phyloP scores from a whole-genome alignment of 495 filamentous ascomycete genomes.

The Penicillium soppii region DNA sequence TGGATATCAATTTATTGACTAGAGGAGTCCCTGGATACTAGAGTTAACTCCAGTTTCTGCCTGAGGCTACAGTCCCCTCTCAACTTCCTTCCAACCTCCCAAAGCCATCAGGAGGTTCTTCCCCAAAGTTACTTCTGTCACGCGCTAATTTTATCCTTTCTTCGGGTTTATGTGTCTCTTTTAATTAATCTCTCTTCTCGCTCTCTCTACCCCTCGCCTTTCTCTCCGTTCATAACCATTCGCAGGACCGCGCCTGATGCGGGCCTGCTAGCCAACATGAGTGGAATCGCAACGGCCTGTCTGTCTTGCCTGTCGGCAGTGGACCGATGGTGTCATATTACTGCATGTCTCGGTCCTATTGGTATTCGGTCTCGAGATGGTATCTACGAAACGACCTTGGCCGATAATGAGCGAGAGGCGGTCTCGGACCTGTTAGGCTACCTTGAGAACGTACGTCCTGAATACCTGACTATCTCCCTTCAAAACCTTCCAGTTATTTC shows the following conservation, averaged over 20 bases:
- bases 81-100: slow-evolving; percentile 6
- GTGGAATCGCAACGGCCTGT: slow-evolving; percentile 44
- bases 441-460: slow-evolving; percentile 80
- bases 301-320: slow-evolving; percentile 44
- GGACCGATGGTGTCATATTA: slow-evolving; percentile 50
- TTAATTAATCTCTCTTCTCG: background rate
- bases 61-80: background rate
- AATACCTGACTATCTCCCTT: background rate
- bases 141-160: background rate
- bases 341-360: slow-evolving; percentile 42
- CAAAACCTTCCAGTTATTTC: background rate
- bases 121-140: slow-evolving; percentile 3
- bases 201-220: background rate
- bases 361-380: slow-evolving; percentile 87
- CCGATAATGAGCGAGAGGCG: slow-evolving; percentile 95
- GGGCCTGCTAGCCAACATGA: slow-evolving; percentile 37
- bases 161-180: background rate
- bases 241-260: slow-evolving; percentile 26
- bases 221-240: background rate
- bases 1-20: too few species aligned
- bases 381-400: slow-evolving; percentile 91
- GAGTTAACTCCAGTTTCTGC: slow-evolving; percentile 8
- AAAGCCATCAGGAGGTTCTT: background rate
- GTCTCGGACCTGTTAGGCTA: slow-evolving; percentile 94
- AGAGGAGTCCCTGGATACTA: too few species aligned